Conservation (phyloP, 2,329 filamentous ascomycete genomes). For the Neonectria punicea region DNA sequence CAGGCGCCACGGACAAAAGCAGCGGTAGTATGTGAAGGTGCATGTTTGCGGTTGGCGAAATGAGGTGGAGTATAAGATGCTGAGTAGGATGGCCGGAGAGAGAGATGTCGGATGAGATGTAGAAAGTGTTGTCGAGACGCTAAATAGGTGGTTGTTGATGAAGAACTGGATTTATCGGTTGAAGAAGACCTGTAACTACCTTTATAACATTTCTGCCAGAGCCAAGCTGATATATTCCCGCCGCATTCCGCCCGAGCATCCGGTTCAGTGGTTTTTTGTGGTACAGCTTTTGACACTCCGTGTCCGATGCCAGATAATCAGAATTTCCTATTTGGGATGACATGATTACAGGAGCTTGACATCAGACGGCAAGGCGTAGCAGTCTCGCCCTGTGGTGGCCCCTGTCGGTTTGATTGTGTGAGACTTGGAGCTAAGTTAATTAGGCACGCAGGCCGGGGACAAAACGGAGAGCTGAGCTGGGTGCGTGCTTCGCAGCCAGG, state of each 20-base stretch:
- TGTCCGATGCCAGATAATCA: neutral
- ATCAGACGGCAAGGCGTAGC: neutral
- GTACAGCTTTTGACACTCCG: neutral
- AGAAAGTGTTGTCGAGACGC: neutral
- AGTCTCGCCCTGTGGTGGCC: neutral
- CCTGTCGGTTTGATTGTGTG: no score
- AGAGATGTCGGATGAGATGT: neutral
- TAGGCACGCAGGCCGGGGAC: neutral
- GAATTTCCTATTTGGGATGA: slow-evolving; percentile 22
- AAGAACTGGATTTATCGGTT: neutral
- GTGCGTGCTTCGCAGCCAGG: no score
- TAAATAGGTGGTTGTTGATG: neutral
- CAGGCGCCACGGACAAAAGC: neutral
- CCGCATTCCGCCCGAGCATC: neutral
- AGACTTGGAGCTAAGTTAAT: neutral
- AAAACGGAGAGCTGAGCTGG: neutral
- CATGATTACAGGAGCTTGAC: neutral
- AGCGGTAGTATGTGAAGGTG: neutral
- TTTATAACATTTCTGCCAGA: neutral
- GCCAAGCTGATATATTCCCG: neutral
- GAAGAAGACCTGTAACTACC: neutral
- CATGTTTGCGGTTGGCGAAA: neutral
- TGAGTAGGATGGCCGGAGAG: neutral
- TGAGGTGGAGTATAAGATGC: neutral
- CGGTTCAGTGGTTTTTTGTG: neutral